Evolutionary conservation across 2,329 filamentous ascomycete genomes (phyloP).

Genomic region (Sclerotinia sclerotiorum): DNA sequence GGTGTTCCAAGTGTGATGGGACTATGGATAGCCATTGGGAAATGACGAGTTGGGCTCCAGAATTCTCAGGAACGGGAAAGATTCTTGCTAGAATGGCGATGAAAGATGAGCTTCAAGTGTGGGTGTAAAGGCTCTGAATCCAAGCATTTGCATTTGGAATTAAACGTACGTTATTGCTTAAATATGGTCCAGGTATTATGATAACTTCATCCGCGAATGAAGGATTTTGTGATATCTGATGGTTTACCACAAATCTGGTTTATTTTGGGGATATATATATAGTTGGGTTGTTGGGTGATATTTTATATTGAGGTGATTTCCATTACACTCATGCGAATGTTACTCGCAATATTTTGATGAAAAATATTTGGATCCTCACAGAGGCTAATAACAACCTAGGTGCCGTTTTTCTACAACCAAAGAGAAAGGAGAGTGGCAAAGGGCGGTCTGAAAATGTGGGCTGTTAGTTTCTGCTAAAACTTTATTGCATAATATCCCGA

Average conservation of each 20-base stretch:
- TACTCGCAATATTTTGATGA: not conserved
- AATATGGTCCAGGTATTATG: not conserved
- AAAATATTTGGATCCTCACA: not conserved
- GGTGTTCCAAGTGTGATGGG: not conserved
- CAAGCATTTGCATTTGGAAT: not conserved
- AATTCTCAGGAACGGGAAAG: slow-evolving; percentile 7
- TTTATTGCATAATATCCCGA: not conserved
- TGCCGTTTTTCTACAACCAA: not conserved
- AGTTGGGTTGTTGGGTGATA: not conserved
- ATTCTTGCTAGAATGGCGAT: slow-evolving; percentile 13
- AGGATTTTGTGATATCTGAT: not conserved
- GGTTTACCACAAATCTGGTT: not conserved
- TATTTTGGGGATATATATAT: not conserved
- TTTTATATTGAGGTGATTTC: not conserved
- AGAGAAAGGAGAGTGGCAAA: not conserved
- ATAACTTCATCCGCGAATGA: not conserved
- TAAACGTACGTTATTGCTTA: not conserved
- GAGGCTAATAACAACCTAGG: not conserved
- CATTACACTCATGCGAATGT: not conserved
- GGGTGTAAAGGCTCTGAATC: slow-evolving; percentile 7
- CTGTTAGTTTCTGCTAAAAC: not conserved
- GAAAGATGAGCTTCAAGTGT: slow-evolving; percentile 3
- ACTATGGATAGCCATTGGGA: slow-evolving; percentile 3
- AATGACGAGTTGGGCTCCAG: slow-evolving; percentile 8
- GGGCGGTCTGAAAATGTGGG: not conserved